phyloP scores from a whole-genome alignment of 306 rosid genomes.

The Adenanthera pavonina region DNA sequence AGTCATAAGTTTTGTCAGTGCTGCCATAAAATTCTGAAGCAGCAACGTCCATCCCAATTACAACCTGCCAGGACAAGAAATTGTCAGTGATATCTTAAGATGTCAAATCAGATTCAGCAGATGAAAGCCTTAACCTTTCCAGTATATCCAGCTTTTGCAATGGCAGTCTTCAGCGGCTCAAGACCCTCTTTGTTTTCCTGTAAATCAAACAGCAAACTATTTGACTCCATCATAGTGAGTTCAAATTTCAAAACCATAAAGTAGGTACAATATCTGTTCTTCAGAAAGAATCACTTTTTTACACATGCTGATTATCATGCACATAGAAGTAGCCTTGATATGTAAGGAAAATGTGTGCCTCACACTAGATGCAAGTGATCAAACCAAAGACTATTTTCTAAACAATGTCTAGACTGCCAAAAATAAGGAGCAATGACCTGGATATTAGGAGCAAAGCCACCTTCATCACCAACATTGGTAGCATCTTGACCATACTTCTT shows the following conservation, averaged over 20 bases:
- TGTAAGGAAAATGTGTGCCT: slow-evolving; percentile 6
- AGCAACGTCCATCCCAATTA: slow-evolving; percentile 99
- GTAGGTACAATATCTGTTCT: background rate
- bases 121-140: slow-evolving; percentile 59
- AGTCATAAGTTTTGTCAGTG: slow-evolving; percentile 76
- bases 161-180: slow-evolving; percentile 93
- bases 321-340: slow-evolving; percentile 15
- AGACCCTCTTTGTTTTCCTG: slow-evolving; percentile 99
- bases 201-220: slow-evolving; percentile 25
- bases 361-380: background rate
- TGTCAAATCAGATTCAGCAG: slow-evolving; percentile 26
- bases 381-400: slow-evolving; percentile 13
- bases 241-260: slow-evolving; percentile 19
- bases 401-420: slow-evolving; percentile 25
- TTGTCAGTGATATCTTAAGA: slow-evolving; percentile 27
- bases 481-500: slow-evolving; percentile 99
- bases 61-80: slow-evolving; percentile 59
- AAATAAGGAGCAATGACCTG: slow-evolving; percentile 59
- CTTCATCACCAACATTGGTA: slow-evolving; percentile 97
- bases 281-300: background rate
- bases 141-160: slow-evolving; percentile 96
- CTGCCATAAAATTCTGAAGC: slow-evolving; percentile 85
- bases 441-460: slow-evolving; percentile 99
- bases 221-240: background rate
- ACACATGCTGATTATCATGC: slow-evolving; percentile 5